A percentile compares a stretch with the other conserved stretches of the same genome.
These are phyloP conservation scores for Trametes meyenii DNA, from an alignment of 768 basidiomycete species.

Conservation along the genomic window DNA sequence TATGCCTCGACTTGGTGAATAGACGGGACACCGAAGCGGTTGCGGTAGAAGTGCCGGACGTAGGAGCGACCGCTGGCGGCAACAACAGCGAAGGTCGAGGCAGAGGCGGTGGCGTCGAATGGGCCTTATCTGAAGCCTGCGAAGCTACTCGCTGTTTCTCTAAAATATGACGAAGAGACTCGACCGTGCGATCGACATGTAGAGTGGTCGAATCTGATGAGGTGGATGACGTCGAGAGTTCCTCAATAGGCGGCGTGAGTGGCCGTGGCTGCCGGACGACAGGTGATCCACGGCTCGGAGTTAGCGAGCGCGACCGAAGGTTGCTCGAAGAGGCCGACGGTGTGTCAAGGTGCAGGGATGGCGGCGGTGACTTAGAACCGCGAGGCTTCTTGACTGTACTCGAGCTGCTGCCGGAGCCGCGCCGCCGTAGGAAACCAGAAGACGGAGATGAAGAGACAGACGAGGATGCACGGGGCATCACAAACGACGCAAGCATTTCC, in stretches of 20 bases:
- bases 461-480: constrained; percentile 18
- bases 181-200: constrained; percentile 63
- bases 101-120: constrained; percentile 40
- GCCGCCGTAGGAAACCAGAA: constrained; percentile 18
- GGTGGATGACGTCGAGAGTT: constrained; percentile 52
- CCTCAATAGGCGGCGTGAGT: constrained; percentile 63
- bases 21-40: constrained; percentile 81
- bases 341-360: constrained; percentile 15
- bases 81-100: constrained; percentile 42
- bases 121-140: constrained; percentile 1
- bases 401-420: constrained; percentile 23
- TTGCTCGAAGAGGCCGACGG: constrained; percentile 14
- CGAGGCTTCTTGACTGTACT: constrained; percentile 17
- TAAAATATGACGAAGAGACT: constrained; percentile 71
- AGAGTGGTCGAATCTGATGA: constrained; percentile 59
- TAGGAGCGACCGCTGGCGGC: constrained; percentile 54
- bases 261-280: constrained; percentile 35
- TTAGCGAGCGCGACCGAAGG: constrained; percentile 33
- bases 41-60: constrained; percentile 67
- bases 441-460: constrained; percentile 19
- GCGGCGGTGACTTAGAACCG: constrained; percentile 25
- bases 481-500: constrained; percentile 33
- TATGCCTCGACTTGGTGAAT: constrained; percentile 62
- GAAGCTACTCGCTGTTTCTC: constrained; percentile 32
- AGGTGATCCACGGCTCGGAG: constrained; percentile 33